Evolutionary conservation across 2,329 filamentous ascomycete genomes (phyloP).

Genomic region (Hypocreales sp.): DNA sequence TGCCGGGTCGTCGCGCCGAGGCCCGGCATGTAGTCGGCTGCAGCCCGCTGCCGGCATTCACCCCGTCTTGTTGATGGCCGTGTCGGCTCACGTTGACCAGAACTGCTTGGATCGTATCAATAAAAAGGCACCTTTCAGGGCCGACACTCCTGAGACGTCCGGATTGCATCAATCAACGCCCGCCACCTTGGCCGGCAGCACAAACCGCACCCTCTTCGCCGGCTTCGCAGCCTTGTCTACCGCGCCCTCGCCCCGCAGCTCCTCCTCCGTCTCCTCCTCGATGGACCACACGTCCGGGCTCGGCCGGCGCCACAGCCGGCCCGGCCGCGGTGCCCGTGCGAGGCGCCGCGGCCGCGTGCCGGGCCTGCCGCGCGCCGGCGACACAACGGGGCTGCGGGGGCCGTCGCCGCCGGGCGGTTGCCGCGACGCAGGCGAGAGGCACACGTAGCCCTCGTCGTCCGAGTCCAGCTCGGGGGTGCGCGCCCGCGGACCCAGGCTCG

Average conservation of each 20-base stretch:
- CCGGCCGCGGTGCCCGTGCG: conserved; percentile 20
- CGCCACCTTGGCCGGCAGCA: conserved; percentile 25
- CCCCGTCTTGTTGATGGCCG: too few species aligned
- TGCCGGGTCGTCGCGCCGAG: too few species aligned
- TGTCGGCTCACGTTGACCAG: too few species aligned
- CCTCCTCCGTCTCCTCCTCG: conserved; percentile 41
- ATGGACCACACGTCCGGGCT: conserved; percentile 46
- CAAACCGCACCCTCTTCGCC: conserved; percentile 40
- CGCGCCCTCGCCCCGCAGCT: conserved; percentile 22
- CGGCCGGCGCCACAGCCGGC: conserved; percentile 36
- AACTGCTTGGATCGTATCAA: too few species aligned
- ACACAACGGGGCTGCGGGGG: conserved; percentile 10
- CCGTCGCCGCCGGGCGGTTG: too few species aligned
- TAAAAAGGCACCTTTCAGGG: too few species aligned
- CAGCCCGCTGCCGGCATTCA: too few species aligned
- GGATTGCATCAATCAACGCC: conserved; percentile 2
- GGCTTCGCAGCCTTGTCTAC: conserved; percentile 27
- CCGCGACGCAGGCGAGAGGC: too few species aligned
- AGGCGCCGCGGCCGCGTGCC: conserved; percentile 12
- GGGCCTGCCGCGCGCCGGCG: too few species aligned
- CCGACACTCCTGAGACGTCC: background rate
- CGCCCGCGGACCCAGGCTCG: conserved; percentile 37
- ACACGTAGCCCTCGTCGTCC: conserved; percentile 35
- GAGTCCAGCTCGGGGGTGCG: conserved; percentile 21
- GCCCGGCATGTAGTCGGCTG: too few species aligned